Conservation (phyloP, 169 alveolate genomes). For the Eimeria tenella region DNA sequence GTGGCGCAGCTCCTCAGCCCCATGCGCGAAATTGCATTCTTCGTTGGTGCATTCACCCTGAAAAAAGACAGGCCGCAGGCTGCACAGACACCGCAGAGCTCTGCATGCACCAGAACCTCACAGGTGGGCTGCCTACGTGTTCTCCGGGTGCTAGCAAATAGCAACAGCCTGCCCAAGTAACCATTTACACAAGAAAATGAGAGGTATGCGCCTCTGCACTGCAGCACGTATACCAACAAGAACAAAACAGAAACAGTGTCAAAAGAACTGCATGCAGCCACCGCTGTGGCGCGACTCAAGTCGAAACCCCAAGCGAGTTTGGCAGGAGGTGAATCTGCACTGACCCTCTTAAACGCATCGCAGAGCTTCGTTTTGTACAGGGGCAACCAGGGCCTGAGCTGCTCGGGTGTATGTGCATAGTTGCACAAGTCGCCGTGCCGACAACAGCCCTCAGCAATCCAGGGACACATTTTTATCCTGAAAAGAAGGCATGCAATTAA, state of each 20-base stretch:
- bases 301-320: too few relatives aligned
- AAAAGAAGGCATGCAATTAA: not conserved
- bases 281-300: too few relatives aligned
- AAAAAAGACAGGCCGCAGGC: not conserved
- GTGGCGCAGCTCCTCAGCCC: constrained; percentile 44
- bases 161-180: too few relatives aligned
- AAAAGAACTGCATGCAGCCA: too few relatives aligned
- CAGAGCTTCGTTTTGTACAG: constrained; percentile 15
- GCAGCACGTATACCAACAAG: too few relatives aligned
- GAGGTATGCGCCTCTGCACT: too few relatives aligned
- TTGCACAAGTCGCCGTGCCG: constrained; percentile 3
- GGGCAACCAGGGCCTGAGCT: not conserved
- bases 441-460: not conserved
- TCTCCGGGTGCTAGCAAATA: too few relatives aligned
- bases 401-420: constrained; percentile 21
- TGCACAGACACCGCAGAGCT: not conserved
- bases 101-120: too few relatives aligned
- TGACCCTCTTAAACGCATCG: constrained; percentile 9
- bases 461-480: constrained; percentile 25
- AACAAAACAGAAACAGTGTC: too few relatives aligned
- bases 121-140: too few relatives aligned
- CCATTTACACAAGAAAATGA: too few relatives aligned
- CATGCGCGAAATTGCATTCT: constrained; percentile 53
- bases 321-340: not conserved
- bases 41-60: constrained; percentile 49